These are phyloP conservation scores for Pulicaria dysenterica DNA, from an alignment of 129 eudicot genomes.

Conservation along the genomic window DNA sequence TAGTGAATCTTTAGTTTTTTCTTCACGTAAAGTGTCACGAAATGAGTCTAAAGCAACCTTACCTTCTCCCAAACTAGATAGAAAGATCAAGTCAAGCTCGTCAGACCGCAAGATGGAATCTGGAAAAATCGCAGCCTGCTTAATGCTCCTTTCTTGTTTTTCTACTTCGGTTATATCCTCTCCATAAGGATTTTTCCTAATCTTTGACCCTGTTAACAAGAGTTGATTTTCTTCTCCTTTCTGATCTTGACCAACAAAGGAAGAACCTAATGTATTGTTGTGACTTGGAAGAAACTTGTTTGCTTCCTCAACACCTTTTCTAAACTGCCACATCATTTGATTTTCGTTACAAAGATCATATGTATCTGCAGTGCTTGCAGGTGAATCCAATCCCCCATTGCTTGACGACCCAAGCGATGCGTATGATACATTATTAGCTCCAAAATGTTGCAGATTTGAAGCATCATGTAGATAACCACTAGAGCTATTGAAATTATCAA, in stretches of 20 bases:
- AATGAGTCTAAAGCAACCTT: conserved; percentile 42
- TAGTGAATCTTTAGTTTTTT: conserved; percentile 30
- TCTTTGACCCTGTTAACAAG: conserved; percentile 30
- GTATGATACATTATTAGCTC: conserved; percentile 30
- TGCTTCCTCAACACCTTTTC: conserved; percentile 77
- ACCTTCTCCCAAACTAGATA: conserved; percentile 53
- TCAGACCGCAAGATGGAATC: conserved; percentile 57
- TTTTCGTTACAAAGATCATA: conserved; percentile 50
- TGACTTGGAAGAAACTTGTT: conserved; percentile 61
- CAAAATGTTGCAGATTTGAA: conserved; percentile 26
- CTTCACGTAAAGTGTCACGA: conserved; percentile 54
- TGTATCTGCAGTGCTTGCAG: conserved; percentile 52
- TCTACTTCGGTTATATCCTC: conserved; percentile 41
- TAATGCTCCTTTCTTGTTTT: conserved; percentile 58
- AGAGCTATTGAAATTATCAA: conserved; percentile 23
- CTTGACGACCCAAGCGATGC: conserved; percentile 38
- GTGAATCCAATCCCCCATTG: conserved; percentile 47
- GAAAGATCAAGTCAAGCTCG: conserved; percentile 69
- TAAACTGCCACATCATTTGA: conserved; percentile 62
- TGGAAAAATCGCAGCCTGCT: conserved; percentile 60
- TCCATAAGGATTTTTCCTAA: conserved; percentile 46
- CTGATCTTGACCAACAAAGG: conserved; percentile 24
- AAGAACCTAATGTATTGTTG: conserved; percentile 37
- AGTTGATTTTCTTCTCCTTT: conserved; percentile 16
- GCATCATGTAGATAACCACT: conserved; percentile 40